Evolutionary conservation across 306 rosid species (phyloP).

Genomic region (Fragaria nilgerrensis): DNA sequence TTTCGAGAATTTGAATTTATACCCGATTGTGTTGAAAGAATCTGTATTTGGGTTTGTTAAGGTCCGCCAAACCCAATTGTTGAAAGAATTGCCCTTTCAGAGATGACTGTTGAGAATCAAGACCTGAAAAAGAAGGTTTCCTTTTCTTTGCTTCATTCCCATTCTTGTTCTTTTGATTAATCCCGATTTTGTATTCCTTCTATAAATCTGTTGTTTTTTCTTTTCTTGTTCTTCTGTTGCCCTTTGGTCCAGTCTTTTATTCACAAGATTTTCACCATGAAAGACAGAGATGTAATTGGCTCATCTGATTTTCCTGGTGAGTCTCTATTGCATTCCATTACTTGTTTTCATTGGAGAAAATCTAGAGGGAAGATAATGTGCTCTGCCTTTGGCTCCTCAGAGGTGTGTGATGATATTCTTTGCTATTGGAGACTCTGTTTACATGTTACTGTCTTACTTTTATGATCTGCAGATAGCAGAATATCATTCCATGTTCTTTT

Average conservation of each 20-base stretch:
- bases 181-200: background rate
- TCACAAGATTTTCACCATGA: constrained; percentile 52
- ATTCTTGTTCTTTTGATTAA: background rate
- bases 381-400: constrained; percentile 13
- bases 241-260: constrained; percentile 64
- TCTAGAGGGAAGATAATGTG: constrained; percentile 16
- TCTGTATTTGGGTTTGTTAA: constrained; percentile 19
- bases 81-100: constrained; percentile 12
- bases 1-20: background rate
- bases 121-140: constrained; percentile 44
- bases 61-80: constrained; percentile 24
- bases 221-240: background rate
- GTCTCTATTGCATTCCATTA: constrained; percentile 30
- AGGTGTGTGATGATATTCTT: constrained; percentile 21
- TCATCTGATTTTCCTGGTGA: constrained; percentile 63
- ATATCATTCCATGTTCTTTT: constrained; percentile 28
- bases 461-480: constrained; percentile 15
- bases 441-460: constrained; percentile 24
- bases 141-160: background rate
- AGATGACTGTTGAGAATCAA: constrained; percentile 38
- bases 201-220: background rate
- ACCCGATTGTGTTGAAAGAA: background rate
- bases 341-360: constrained; percentile 1
- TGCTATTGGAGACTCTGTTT: constrained; percentile 11
- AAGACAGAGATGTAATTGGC: constrained; percentile 54